phyloP scores from a whole-genome alignment of 2,329 filamentous ascomycete genomes.

The Scytalidium lignicola region DNA sequence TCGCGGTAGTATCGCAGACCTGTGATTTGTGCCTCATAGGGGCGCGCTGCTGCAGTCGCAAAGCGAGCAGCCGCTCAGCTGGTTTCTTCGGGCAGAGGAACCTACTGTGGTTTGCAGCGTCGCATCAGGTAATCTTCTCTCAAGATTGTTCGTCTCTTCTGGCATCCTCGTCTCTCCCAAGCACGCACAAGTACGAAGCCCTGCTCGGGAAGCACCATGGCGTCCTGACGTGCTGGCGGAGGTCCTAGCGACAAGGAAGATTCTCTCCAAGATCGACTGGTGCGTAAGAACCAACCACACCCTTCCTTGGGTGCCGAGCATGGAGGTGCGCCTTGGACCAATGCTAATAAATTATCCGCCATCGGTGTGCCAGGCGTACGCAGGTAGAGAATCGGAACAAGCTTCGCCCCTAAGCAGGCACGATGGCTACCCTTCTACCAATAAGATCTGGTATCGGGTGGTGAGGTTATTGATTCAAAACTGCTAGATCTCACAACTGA shows the following conservation, averaged over 20 bases:
- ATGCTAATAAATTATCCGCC: background rate
- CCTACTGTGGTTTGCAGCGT: background rate
- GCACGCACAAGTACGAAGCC: too few species aligned
- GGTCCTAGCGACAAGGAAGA: background rate
- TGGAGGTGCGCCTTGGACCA: background rate
- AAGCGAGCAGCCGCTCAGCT: slow-evolving; percentile 6
- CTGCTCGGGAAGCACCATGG: background rate
- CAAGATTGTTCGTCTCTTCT: too few species aligned
- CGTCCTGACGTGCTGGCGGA: background rate
- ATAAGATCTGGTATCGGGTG: background rate
- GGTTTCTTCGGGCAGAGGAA: background rate
- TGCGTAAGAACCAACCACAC: too few species aligned
- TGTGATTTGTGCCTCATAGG: slow-evolving; percentile 14
- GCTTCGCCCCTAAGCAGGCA: background rate
- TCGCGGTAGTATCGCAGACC: slow-evolving; percentile 2
- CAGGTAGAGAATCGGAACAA: background rate
- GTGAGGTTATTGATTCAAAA: background rate
- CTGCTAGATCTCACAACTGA: background rate
- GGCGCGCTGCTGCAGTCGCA: slow-evolving; percentile 18
- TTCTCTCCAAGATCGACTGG: too few species aligned
- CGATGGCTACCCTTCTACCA: background rate
- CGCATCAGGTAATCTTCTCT: background rate
- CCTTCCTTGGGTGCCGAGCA: too few species aligned
- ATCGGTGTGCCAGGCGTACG: too few species aligned
- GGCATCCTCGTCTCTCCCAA: too few species aligned